Evolutionary conservation across 78 protist species (phyloP).

Genomic region (Andalucia godoyi): DNA sequence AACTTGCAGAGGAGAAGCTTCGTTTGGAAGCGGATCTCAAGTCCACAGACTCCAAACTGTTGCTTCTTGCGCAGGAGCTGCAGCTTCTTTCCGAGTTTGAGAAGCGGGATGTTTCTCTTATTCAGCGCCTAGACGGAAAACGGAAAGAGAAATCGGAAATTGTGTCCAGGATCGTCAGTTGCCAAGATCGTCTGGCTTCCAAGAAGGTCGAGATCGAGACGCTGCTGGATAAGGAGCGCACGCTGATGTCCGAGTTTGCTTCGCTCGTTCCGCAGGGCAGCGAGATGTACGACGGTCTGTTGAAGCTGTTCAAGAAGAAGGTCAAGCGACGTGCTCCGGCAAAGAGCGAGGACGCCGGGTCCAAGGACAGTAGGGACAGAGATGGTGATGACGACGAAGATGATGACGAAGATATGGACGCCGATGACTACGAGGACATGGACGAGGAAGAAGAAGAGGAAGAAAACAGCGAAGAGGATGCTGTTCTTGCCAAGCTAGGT

Average conservation of each 20-base stretch:
- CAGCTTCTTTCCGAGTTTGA: constrained; percentile 47
- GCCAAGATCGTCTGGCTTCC: constrained; percentile 15
- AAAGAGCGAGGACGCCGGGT: no score
- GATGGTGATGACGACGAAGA: neutral
- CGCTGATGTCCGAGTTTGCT: neutral
- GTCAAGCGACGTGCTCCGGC: constrained; percentile 6
- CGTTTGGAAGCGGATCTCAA: constrained; percentile 41
- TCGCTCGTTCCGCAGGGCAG: neutral
- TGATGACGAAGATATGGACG: constrained; percentile 10
- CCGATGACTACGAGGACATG: constrained; percentile 7
- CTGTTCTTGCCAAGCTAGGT: neutral
- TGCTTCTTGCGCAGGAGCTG: constrained; percentile 42
- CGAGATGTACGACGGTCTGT: constrained; percentile 7
- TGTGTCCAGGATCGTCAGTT: neutral
- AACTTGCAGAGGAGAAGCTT: constrained; percentile 23
- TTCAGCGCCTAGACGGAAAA: constrained; percentile 4
- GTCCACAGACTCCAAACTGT: constrained; percentile 26
- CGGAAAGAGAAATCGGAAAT: constrained; percentile 19
- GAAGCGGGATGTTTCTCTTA: constrained; percentile 17
- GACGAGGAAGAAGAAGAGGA: constrained; percentile 8
- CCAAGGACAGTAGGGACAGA: neutral
- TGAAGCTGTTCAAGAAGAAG: constrained; percentile 17
- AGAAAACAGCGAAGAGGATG: constrained; percentile 13
- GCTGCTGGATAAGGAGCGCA: neutral
- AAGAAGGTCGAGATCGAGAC: neutral